Base-by-base conservation (phyloP, 176 grass and related monocot genomes). In the Tillandsia fasciculata region DNA sequence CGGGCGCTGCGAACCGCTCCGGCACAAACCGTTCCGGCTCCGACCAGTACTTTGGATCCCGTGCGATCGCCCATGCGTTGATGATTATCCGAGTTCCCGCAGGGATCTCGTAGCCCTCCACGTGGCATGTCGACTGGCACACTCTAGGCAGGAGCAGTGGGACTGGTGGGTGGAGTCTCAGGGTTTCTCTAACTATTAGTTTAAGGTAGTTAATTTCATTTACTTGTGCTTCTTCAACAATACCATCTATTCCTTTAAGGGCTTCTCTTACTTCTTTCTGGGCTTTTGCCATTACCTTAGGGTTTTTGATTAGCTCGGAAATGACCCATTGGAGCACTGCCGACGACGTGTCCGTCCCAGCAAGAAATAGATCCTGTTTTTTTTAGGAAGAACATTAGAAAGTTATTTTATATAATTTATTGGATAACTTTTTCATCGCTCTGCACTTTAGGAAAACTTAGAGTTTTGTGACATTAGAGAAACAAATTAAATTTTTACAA, bases 41-140 rank as follows among this genome's bases (percentile, higher is more conserved):
- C 28, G 72, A 15, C 81, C 81, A 83, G 28, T 72, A 66, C 2
- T 18, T 50, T 2, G 81, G 50, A 53, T 83, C 81, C 23, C 81
- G 66, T 1, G 63, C 73, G 7, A 83, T 71, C 2, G 68, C 68
- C 74, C 80, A 83, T 13, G 28, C 80, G 33, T 83, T 83, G 33
- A 83, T 8, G 15, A 77, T 23, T 11, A 76, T 58, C n/a, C 26
- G 63, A 2, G 67, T 65, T 24, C 74, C 68, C 13, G 63, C 48
- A 0, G 80, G 14, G 28, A 82, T 71, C 12, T 71, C 53, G 53
- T 72, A 57, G 13, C 73, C 79, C 13, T 11, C 23, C 12, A 82
- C 50, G 20, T 48, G 10, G 13, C 47, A 65, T 1, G 52, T 68
- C 66, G 76, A 33, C 13, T 42, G 52, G 56, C 73, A 65, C 10